Evolutionary conservation across 306 rosid genomes (phyloP), one percentile per base, ranked within the genome.

Genomic region (Arachis stenosperma): DNA sequence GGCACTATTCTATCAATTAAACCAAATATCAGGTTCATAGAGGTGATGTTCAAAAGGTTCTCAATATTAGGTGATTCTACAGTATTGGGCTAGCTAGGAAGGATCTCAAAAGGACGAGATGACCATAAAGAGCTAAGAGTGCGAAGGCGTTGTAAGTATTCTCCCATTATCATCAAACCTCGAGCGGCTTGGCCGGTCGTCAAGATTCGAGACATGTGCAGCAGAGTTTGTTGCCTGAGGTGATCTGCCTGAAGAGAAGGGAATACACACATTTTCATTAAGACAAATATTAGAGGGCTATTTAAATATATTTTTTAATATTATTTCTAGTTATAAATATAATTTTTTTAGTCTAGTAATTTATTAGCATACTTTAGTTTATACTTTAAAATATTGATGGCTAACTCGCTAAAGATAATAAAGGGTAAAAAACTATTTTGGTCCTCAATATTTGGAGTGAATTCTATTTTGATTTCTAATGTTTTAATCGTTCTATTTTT

Each of bases 61-160:
- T 68, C 36, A 76, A 57, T 29, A 36, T 6, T 70, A 69, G 58
- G n/a, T 47, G 52, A 47, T 47, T 47, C 12, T 47, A 47, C 52
- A 47, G 52, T 47, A 12, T 10, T 47, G 52, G 13, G 75, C 65
- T 70, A 12, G 77, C 12, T 22, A 76, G 15, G 68, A 27, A 15
- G 76, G 74, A 30, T 86, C 85, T 10, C 70, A 73, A 33, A 73
- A 33, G 94, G 86, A 63, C 83, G 86, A 81, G 90, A 81, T 10
- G 84, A 46, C 90, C 93, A 84, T 6, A 88, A 82, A 10, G 96
- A 81, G 80, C 97, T 91, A 61, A 91, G 92, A 65, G 86, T 81
- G 42, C 88, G 92, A 12, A 91, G 88, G 70, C 91, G 91, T 57
- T 81, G 91, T 15, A 91, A 89, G 81, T 89, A 91, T 70, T 89